Base-by-base conservation (phyloP, 192 early-diverging fungal genomes). In the Bifiguratus adelaidae region DNA sequence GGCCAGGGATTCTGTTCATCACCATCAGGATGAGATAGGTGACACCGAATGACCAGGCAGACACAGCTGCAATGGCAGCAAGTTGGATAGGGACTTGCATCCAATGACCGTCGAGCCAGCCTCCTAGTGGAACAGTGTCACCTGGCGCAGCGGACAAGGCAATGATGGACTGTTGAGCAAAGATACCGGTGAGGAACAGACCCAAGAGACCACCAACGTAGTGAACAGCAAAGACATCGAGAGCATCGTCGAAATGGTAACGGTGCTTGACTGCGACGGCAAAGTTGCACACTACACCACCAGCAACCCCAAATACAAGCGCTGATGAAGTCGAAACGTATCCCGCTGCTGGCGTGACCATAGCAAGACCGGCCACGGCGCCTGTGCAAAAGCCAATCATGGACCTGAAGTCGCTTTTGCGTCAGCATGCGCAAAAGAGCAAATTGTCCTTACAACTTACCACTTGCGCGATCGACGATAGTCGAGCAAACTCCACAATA, bases 381-480 rank as follows among this genome's bases (percentile, higher is more conserved):
- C 91, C 91, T 5, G 82, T 82, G 61, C 91, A 95, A 57, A 88
- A 84, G 16, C 85, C 89, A 40, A 94, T 78, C 46, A 78, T 77
- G 5, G 82, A 83, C 32, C 32, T 15, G 32, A 13, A 0, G 15
- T 34, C 11, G 11, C 32, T 15, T 15, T 34, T 11, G 32, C 0
- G 32, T 34, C 15, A 11, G 15, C 32, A 15, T 13, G 11, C 15
- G 0, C 32, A 1, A 34, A 34, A 34, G 0, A 0, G 32, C 15
- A 13, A 34, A 15, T 11, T 13, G 11, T 11, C 32, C 0, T 34
- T 34, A n/a, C n/a, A 15, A 15, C 11, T 34, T 11, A 34, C 56
- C 80, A 68, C 67, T 87, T 88, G 58, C 74, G 70, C 45, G 77
- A 71, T 47, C 70, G 58, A 25, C 77, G 60, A 53, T 80, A 87